Conservation (phyloP, 2,329 filamentous ascomycete species). For the Fusarium chaquense region DNA sequence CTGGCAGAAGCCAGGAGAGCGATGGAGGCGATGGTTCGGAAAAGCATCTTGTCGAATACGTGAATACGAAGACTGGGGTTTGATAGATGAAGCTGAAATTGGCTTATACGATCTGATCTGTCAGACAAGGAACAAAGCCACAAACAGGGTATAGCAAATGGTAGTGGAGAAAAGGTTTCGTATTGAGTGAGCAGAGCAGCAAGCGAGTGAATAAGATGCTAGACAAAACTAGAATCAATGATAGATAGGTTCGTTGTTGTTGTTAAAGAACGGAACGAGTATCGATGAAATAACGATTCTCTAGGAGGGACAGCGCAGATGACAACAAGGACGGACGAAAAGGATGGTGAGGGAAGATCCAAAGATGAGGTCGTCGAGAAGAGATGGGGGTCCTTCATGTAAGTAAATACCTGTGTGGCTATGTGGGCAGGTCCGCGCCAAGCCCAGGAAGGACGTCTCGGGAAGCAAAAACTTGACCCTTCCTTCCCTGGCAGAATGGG, state of each 20-base stretch:
- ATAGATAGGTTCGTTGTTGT: slow-evolving; percentile 18
- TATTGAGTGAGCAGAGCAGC: slow-evolving; percentile 12
- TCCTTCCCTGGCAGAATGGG: slow-evolving; percentile 29
- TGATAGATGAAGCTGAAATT: slow-evolving; percentile 26
- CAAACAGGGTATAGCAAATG: slow-evolving; percentile 37
- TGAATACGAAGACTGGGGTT: slow-evolving; percentile 4
- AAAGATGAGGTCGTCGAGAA: slow-evolving; percentile 21
- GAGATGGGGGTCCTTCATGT: slow-evolving; percentile 29
- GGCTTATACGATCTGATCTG: slow-evolving; percentile 33
- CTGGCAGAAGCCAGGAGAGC: slow-evolving; percentile 54
- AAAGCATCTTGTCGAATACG: slow-evolving; percentile 51
- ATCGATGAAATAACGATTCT: slow-evolving; percentile 44
- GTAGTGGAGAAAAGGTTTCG: slow-evolving; percentile 36
- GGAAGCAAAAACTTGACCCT: slow-evolving; percentile 26
- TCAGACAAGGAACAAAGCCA: slow-evolving; percentile 41
- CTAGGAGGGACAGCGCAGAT: slow-evolving; percentile 21
- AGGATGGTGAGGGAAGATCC: slow-evolving; percentile 27
- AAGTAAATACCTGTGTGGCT: slow-evolving; percentile 23
- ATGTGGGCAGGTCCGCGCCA: slow-evolving; percentile 7
- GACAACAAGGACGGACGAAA: slow-evolving; percentile 30
- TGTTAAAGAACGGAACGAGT: slow-evolving; percentile 47
- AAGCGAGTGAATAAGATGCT: slow-evolving; percentile 24
- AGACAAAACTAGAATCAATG: slow-evolving; percentile 33
- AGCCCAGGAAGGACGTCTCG: slow-evolving; percentile 33
- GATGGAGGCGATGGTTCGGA: slow-evolving; percentile 50